phyloP scores from a whole-genome alignment of 164 flowering plant species.

The Stephania yunnanensis region DNA sequence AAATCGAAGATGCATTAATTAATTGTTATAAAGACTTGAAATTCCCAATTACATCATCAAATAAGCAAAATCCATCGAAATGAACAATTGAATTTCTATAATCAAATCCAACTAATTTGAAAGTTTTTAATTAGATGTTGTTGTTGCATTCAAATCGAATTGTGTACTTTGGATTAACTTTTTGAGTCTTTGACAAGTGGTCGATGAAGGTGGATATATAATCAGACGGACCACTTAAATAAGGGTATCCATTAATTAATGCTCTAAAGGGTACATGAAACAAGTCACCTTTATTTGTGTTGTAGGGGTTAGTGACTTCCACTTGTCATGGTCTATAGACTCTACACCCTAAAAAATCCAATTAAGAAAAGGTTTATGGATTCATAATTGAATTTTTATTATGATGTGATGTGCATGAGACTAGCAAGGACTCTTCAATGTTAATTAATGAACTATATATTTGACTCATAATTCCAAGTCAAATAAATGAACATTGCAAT shows the following conservation, averaged over 20 bases:
- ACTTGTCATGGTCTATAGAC: background rate
- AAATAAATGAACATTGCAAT: background rate
- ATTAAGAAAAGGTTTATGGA: background rate
- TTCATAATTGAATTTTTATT: background rate
- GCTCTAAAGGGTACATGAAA: background rate
- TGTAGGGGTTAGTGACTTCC: background rate
- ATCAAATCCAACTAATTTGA: no score
- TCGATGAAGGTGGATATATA: background rate
- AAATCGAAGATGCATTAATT: no score
- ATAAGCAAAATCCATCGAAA: background rate
- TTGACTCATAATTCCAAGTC: background rate
- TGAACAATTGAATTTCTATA: no score
- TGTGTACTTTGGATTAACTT: background rate
- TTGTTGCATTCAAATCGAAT: no score
- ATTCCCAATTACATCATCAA: no score
- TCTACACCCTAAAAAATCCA: background rate
- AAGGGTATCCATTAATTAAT: background rate
- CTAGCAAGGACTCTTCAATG: background rate
- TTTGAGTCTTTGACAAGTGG: background rate
- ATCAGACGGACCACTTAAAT: background rate
- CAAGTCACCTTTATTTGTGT: background rate
- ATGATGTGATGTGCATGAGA: background rate
- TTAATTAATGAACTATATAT: background rate
- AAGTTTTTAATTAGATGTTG: no score
- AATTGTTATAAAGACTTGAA: no score